Conservation (phyloP, 1,284 basidiomycete genomes). For the Cutaneotrichosporon mucoides region DNA sequence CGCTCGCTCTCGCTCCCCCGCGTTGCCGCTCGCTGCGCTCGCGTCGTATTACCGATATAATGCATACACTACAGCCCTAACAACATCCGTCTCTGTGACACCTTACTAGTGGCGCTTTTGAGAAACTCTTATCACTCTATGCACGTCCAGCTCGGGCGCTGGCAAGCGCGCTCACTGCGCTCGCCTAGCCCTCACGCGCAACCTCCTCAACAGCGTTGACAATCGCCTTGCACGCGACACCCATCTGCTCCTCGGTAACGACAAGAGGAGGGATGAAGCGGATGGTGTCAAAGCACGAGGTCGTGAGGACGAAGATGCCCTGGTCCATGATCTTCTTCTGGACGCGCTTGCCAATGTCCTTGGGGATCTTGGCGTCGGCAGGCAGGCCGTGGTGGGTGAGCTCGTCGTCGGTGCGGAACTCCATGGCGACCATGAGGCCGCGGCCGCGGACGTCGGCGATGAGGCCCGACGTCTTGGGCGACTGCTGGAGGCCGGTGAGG, state of each 20-base stretch:
- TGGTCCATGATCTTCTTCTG: slow-evolving; percentile 76
- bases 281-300: slow-evolving; percentile 50
- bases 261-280: slow-evolving; percentile 69
- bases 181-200: slow-evolving; percentile 53
- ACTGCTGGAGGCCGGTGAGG: slow-evolving; percentile 51
- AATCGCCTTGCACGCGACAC: slow-evolving; percentile 60
- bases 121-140: not conserved
- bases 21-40: not conserved
- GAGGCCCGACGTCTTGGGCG: slow-evolving; percentile 52
- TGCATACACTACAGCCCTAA: slow-evolving; percentile 5
- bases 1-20: too few relatives aligned
- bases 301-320: slow-evolving; percentile 64
- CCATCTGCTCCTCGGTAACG: slow-evolving; percentile 61
- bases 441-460: slow-evolving; percentile 51
- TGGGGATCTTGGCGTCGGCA: slow-evolving; percentile 53
- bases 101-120: not conserved
- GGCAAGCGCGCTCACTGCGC: not conserved
- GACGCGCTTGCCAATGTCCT: slow-evolving; percentile 67
- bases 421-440: slow-evolving; percentile 49
- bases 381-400: slow-evolving; percentile 37
- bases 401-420: slow-evolving; percentile 33
- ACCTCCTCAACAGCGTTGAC: slow-evolving; percentile 61
- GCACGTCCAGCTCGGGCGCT: not conserved
- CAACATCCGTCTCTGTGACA: slow-evolving; percentile 1
- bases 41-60: not conserved